Evolutionary conservation across 768 basidiomycete genomes (phyloP).

Genomic region (Russula compacta): DNA sequence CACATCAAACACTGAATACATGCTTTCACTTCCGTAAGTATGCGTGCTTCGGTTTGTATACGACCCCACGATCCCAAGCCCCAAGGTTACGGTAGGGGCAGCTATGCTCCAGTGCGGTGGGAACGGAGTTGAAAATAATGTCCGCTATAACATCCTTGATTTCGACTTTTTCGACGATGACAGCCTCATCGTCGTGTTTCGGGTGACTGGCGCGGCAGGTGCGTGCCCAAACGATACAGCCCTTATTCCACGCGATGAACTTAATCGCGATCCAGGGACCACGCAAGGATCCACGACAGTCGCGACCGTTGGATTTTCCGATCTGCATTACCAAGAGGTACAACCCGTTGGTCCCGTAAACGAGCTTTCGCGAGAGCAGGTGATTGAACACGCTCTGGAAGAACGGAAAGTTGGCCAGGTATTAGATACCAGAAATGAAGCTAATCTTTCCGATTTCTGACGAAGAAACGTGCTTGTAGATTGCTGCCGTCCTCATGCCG

Average conservation of each 20-base stretch:
- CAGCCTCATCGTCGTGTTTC: slow-evolving; percentile 55
- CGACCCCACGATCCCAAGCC: slow-evolving; percentile 31
- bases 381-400: slow-evolving; percentile 50
- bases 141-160: slow-evolving; percentile 48
- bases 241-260: slow-evolving; percentile 16
- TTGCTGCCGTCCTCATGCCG: slow-evolving; percentile 38
- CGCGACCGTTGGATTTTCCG: slow-evolving; percentile 53
- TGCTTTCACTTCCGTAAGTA: slow-evolving; percentile 32
- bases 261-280: slow-evolving; percentile 18
- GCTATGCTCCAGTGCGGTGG: slow-evolving; percentile 46
- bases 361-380: slow-evolving; percentile 49
- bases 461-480: slow-evolving; percentile 30
- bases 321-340: slow-evolving; percentile 50
- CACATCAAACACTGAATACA: slow-evolving; percentile 14
- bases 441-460: slow-evolving; percentile 8
- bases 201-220: slow-evolving; percentile 41
- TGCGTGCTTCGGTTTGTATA: slow-evolving; percentile 48
- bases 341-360: slow-evolving; percentile 43
- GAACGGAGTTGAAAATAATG: slow-evolving; percentile 30
- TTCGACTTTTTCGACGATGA: slow-evolving; percentile 76
- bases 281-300: slow-evolving; percentile 46
- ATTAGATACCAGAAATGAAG: slow-evolving; percentile 29
- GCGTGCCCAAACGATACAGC: slow-evolving; percentile 27
- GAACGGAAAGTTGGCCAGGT: slow-evolving; percentile 58
- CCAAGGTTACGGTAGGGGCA: slow-evolving; percentile 34